phyloP scores from a whole-genome alignment of 2,329 filamentous ascomycete genomes.

The Cryphonectria naterciae region DNA sequence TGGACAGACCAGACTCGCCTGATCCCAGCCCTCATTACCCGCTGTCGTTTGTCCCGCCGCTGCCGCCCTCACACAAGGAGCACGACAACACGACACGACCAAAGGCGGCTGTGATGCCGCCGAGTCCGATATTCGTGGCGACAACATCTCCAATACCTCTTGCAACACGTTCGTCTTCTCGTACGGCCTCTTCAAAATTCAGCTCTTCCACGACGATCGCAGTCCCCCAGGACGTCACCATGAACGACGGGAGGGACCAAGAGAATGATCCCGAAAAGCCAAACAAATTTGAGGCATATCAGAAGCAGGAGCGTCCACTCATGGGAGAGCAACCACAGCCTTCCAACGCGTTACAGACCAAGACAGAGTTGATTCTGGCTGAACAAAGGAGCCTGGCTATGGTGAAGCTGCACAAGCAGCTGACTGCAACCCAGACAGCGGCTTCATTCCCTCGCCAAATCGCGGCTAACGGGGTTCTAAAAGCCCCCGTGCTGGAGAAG shows the following conservation, averaged over 20 bases:
- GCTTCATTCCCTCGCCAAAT: constrained; percentile 26
- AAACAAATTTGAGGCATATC: constrained; percentile 19
- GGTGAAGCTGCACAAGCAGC: constrained; percentile 48
- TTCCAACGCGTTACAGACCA: constrained; percentile 43
- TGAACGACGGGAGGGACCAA: constrained; percentile 4
- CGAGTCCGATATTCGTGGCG: constrained; percentile 8
- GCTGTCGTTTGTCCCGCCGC: constrained; percentile 21
- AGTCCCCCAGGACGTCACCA: constrained; percentile 27
- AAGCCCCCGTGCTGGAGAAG: constrained; percentile 52
- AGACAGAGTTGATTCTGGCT: constrained; percentile 52
- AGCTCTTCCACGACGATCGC: constrained; percentile 27
- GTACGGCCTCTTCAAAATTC: constrained; percentile 16
- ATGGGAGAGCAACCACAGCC: background rate
- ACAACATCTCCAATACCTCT: constrained; percentile 4
- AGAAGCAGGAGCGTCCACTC: constrained; percentile 20
- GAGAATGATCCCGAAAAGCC: constrained; percentile 15
- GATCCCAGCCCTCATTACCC: constrained; percentile 10
- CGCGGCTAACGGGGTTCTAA: constrained; percentile 32
- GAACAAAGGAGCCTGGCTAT: constrained; percentile 56
- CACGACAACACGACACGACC: constrained; percentile 19
- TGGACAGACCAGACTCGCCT: constrained; percentile 2
- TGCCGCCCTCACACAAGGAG: constrained; percentile 22
- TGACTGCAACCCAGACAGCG: constrained; percentile 41
- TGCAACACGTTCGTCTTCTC: constrained; percentile 6
- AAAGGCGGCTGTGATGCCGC: constrained; percentile 11